Evolutionary conservation across 1,284 basidiomycete species (phyloP), one percentile per base, ranked within the genome.

Genomic region (Rhodotorula mucilaginosa): DNA sequence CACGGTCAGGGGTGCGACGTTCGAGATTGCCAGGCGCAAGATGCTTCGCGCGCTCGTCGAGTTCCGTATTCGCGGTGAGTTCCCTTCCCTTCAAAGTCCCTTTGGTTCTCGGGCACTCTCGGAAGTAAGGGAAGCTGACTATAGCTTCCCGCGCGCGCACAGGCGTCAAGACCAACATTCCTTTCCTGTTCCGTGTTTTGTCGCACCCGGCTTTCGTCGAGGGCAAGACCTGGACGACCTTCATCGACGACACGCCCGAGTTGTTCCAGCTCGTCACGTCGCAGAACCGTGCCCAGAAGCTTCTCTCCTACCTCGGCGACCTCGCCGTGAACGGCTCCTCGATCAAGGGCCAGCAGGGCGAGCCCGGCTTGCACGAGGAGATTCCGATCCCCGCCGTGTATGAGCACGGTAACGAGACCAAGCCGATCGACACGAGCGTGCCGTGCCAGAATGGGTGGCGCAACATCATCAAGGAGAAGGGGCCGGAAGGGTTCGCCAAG

Each of bases 221-320:
- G 58, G 94, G 94, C 73, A 91, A 92, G 84, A 98, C 97, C 29
- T 99, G 97, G 97, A 99, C 94, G 5, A 98, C 95, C 31, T 97
- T 98, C 85, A 99, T 99, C 82, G 97, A 99, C 81, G 97, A 99
- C 83, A 98, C 95, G 5, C 96, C 93, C 49, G 95, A 97, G 81
- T 88, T 99, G 76, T 99, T 99, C 90, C 97, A 96, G 83, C 88
- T 99, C 71, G 94, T 99, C 10, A 92, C 93, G 80, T 95, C 91
- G 80, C 94, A 96, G 83, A 99, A 99, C 84, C 92, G 97, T 83
- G 97, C 97, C 4, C 96, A 98, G 83, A 99, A 99, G 83, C 84
- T 99, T 69, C 87, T 99, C 62, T 90, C 92, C 8, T 99, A 99
- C 83, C 89, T 99, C 61, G 97, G 97, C 76, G 97, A 99, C 82